Conservation (phyloP, 805 yeast species). For the Pichia californica region DNA sequence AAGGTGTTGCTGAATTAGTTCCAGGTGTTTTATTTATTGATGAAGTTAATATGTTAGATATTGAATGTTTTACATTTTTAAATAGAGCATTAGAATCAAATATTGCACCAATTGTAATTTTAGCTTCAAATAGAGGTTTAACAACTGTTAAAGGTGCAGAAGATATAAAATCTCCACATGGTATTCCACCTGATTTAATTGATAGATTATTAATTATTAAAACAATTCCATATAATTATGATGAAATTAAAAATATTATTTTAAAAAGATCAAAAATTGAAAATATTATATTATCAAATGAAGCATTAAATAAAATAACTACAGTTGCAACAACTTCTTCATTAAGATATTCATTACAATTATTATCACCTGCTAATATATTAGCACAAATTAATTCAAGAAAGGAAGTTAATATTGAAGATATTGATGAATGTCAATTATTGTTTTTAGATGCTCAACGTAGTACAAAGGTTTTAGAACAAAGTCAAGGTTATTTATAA, state of each 20-base stretch:
- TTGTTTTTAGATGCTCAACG: conserved; percentile 85
- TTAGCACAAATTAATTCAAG: conserved; percentile 73
- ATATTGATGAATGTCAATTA: conserved; percentile 80
- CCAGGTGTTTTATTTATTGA: conserved; percentile 98
- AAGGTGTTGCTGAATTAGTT: conserved; percentile 95
- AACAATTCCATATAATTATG: conserved; percentile 68
- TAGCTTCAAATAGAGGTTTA: conserved; percentile 97
- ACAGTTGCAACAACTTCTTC: conserved; percentile 87
- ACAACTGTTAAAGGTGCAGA: conserved; percentile 91
- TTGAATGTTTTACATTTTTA: conserved; percentile 92
- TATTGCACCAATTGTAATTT: conserved; percentile 92
- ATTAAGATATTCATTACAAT: conserved; percentile 85
- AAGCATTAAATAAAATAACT: conserved; percentile 81
- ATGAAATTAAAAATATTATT: conserved; percentile 81
- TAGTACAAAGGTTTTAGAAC: conserved; percentile 79
- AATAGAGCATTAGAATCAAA: conserved; percentile 96
- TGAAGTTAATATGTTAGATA: conserved; percentile 97
- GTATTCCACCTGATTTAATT: conserved; percentile 90
- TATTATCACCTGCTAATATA: conserved; percentile 85
- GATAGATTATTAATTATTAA: conserved; percentile 92
- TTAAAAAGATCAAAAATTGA: conserved; percentile 91
- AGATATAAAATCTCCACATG: conserved; percentile 86
- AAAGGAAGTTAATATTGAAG: conserved; percentile 58
- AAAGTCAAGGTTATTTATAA: conserved; percentile 29
- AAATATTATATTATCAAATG: conserved; percentile 75